Conservation (phyloP, 306 rosid genomes). For the Pyrus communis region DNA sequence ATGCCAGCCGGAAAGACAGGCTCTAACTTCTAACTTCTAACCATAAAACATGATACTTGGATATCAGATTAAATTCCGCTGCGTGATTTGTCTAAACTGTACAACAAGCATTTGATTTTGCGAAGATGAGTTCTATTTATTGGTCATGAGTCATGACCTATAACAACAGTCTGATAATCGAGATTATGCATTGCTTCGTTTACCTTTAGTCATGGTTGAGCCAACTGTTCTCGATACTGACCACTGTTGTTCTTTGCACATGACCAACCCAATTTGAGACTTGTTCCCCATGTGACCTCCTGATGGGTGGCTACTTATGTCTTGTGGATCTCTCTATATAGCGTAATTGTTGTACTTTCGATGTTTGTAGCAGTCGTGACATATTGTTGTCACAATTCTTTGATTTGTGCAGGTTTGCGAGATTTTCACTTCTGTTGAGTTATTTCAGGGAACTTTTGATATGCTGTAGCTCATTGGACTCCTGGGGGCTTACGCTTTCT, state of each 20-base stretch:
- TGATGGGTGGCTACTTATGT: neutral
- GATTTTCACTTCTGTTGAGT: neutral
- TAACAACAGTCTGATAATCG: neutral
- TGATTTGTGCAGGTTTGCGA: constrained; percentile 1
- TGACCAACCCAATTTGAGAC: neutral
- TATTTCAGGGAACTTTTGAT: neutral
- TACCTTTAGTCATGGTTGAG: neutral
- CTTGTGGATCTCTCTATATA: neutral
- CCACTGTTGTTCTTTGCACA: neutral
- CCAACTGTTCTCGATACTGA: neutral
- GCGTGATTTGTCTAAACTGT: neutral
- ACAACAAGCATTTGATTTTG: neutral
- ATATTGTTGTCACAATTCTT: neutral
- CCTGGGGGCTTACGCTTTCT: neutral
- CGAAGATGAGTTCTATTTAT: neutral
- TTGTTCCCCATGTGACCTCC: neutral
- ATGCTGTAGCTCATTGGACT: neutral
- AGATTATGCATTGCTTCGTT: neutral
- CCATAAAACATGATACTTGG: neutral
- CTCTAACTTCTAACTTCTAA: neutral
- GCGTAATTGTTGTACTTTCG: neutral
- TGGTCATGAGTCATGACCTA: neutral
- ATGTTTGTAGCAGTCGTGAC: neutral
- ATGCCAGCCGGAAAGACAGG: neutral
- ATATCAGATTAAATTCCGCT: neutral